Base-by-base conservation (phyloP, 1,139 yeast species). In the Taiozyma sp. region DNA sequence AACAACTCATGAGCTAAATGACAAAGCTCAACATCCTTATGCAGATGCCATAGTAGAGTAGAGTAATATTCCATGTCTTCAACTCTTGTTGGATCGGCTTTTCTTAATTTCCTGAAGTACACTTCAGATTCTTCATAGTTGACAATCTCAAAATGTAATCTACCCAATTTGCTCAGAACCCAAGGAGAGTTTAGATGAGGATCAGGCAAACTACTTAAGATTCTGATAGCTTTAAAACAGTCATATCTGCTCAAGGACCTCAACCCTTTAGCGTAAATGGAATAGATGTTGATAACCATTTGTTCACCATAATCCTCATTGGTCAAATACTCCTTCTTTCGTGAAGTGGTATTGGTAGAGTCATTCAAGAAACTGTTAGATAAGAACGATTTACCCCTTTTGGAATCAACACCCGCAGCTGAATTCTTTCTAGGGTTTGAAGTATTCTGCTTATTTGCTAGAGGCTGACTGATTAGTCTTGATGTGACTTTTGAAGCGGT, bases 61-160 rank as follows among this genome's bases (percentile, higher is more conserved):
- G 97, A 88, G 63, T 81, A 90, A 62, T 84, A 82, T 63, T 93
- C 98, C 95, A 93, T 89, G 64, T 90, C 98, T 54, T 82, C 83
- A 29, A 85, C 66, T 51, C 98, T 74, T n/a, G 93, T 86, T 44
- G 95, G 79, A 67, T 90, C 97, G 26, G 83, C 55, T 50, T 71
- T 71, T 48, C 97, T 76, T 50, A 93, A 72, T 58, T 75, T 75
- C 32, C 72, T 69, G 62, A 88, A 93, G 59, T 77, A 83, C 47
- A 71, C 66, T 54, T 83, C 86, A 6, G 96, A 80, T 65, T 85
- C 87, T 53, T 81, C 83, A 67, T 93, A 93, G 64, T 90, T 87
- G 26, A 88, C 95, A 58, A 87, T 81, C 65, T 93, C 99, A 68
- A 86, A 91, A 66, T 89, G 89, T 47, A 89, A 71, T 55, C 90